Evolutionary conservation across 2,329 filamentous ascomycete species (phyloP).

Genomic region (Verticillium isaacii): DNA sequence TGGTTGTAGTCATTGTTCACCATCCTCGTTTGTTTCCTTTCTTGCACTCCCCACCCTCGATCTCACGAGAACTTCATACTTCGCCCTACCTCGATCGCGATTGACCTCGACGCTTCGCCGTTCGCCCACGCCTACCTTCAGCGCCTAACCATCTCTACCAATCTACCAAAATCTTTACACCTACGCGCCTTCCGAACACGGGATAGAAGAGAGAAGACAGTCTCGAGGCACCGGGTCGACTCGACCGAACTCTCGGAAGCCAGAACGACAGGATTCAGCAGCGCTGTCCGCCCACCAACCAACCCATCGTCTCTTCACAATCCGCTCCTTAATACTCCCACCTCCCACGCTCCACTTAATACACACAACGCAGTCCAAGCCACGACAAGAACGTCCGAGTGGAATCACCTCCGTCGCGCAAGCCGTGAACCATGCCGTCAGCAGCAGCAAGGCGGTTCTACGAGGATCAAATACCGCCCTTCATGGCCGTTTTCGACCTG

Average conservation of each 20-base stretch:
- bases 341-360: conserved; percentile 7
- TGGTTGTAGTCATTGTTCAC: not conserved
- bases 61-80: conserved; percentile 1
- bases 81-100: not conserved
- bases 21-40: conserved; percentile 2
- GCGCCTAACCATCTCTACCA: not conserved
- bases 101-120: not conserved
- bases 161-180: not conserved
- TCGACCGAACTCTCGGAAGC: conserved; percentile 3
- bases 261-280: conserved; percentile 41
- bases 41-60: not conserved
- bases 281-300: conserved; percentile 37
- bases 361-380: not conserved
- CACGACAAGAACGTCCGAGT: not conserved
- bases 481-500: conserved; percentile 71
- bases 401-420: not conserved
- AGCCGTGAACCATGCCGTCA: conserved; percentile 46
- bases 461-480: conserved; percentile 68
- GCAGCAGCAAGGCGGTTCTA: conserved; percentile 56
- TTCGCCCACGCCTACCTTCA: not conserved
- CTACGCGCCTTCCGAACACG: not conserved
- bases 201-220: not conserved
- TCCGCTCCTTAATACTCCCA: conserved; percentile 10
- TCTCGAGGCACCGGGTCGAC: not conserved
- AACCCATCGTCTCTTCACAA: conserved; percentile 16